Evolutionary conservation across 2,329 filamentous ascomycete species (phyloP).

Genomic region (Alternaria triticimaculans): DNA sequence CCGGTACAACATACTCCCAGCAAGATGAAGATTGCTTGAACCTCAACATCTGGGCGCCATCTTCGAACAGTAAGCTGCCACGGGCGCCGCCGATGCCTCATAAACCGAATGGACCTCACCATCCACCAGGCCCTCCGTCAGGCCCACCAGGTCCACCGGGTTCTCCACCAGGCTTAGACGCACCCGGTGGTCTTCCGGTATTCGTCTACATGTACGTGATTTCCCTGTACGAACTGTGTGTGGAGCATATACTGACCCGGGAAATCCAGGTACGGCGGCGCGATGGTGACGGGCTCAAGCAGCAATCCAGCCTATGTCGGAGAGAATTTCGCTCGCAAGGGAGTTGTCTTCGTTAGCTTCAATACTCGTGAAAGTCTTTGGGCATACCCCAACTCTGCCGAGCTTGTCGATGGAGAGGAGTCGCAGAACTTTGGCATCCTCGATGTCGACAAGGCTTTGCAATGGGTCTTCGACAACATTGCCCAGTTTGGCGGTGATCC

Average conservation of each 20-base stretch:
- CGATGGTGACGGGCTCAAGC: conserved; percentile 49
- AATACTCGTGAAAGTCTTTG: conserved; percentile 46
- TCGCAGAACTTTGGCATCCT: conserved; percentile 46
- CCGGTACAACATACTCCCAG: conserved; percentile 25
- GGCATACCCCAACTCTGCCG: conserved; percentile 52
- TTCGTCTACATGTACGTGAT: conserved; percentile 52
- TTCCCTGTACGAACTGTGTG: background rate
- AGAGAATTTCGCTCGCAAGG: conserved; percentile 45
- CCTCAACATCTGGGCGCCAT: conserved; percentile 38
- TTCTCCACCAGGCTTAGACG: background rate
- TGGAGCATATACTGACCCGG: background rate
- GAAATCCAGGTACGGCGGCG: conserved; percentile 44
- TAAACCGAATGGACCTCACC: conserved; percentile 5
- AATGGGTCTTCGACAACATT: conserved; percentile 48
- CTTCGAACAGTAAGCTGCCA: background rate
- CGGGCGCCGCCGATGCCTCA: conserved; percentile 2
- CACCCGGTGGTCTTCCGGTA: conserved; percentile 29
- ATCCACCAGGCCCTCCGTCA: background rate
- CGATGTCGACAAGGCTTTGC: conserved; percentile 47
- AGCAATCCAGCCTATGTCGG: conserved; percentile 53
- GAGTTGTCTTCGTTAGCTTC: conserved; percentile 34
- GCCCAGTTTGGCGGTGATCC: conserved; percentile 51
- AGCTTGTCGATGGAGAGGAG: conserved; percentile 29
- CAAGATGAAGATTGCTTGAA: conserved; percentile 50
- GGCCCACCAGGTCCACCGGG: background rate